These are phyloP conservation scores for Phellopilus nigrolimitatus DNA, from an alignment of 1,284 basidiomycete species.

Conservation along the genomic window DNA sequence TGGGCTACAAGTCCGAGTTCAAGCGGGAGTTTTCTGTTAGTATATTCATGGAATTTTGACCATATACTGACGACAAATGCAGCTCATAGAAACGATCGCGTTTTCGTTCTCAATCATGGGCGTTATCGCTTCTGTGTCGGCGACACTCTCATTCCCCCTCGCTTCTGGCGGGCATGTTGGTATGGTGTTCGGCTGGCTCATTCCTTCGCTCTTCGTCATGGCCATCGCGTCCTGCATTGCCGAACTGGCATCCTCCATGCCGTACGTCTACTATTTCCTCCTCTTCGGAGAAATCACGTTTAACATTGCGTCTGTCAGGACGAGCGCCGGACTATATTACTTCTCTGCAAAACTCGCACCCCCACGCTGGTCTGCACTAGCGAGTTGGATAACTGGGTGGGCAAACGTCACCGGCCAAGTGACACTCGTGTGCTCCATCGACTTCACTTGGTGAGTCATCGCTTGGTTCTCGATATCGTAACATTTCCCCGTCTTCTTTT, in stretches of 20 bases:
- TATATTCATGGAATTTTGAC: background rate
- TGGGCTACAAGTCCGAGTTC: slow-evolving; percentile 75
- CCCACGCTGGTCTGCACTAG: slow-evolving; percentile 49
- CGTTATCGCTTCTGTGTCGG: slow-evolving; percentile 62
- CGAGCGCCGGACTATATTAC: slow-evolving; percentile 69
- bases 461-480: background rate
- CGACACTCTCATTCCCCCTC: slow-evolving; percentile 60
- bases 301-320: slow-evolving; percentile 33
- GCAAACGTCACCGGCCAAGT: slow-evolving; percentile 57
- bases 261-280: slow-evolving; percentile 39
- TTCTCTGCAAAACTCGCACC: slow-evolving; percentile 70
- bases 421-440: slow-evolving; percentile 67
- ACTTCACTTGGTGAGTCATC: slow-evolving; percentile 54
- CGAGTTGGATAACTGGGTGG: slow-evolving; percentile 74
- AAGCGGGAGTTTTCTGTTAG: slow-evolving; percentile 70
- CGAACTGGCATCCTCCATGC: slow-evolving; percentile 71
- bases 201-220: slow-evolving; percentile 66
- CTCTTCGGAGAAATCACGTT: background rate
- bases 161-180: slow-evolving; percentile 70
- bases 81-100: slow-evolving; percentile 60
- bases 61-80: slow-evolving; percentile 5
- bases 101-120: slow-evolving; percentile 77
- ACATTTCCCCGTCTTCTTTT: background rate
- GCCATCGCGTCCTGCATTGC: slow-evolving; percentile 63
- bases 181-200: slow-evolving; percentile 75